Base-by-base conservation (phyloP, 805 yeast species). In the Wickerhamomyces chaumierensis region DNA sequence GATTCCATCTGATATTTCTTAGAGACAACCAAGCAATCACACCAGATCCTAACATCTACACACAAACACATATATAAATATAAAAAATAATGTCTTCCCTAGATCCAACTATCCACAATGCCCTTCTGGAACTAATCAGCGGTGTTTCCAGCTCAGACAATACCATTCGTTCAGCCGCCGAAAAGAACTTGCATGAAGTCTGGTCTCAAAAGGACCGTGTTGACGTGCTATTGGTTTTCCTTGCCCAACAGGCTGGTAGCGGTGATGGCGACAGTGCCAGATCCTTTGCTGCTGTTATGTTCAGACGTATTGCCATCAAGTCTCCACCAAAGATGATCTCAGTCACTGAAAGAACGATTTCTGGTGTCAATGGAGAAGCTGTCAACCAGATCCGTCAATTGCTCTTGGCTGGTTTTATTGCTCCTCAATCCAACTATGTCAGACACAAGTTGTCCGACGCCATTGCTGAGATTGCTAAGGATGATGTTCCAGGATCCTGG, bases 371-470 rank as follows among this genome's bases (percentile, higher is more conserved):
- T 37, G 71, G 69, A 25, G 71, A 66, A 6, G 80, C 78, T 3
- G 68, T 75, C 42, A 57, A 52, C 31, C 81, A 80, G 52, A 75
- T 90, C 37, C 75, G 94, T 47, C 48, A 64, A 15, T 66, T 75
- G 18, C 69, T 90, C 31, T 66, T 88, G 47, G 71, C 71, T 42
- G 97, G 96, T 14, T 85, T 90, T 51, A 56, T 73, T 3, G 57
- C 75, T 11, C 78, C 69, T 42, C 85, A 80, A 55, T 64, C 81
- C n/a, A 75, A 75, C 44, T 75, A 73, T 45, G 86, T 86, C 25
- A 78, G 96, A 56, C 96, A 90, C 59, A 92, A 90, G 55, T 65
- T 92, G 36, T 79, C 96, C 2, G 98, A 92, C 65, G 94, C 95
- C 8, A 81, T 92, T 36, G 84, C 96, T 1, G 97, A 88, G 60